Evolutionary conservation across 2,329 filamentous ascomycete genomes (phyloP).

Genomic region (Exserohilum rostratum): DNA sequence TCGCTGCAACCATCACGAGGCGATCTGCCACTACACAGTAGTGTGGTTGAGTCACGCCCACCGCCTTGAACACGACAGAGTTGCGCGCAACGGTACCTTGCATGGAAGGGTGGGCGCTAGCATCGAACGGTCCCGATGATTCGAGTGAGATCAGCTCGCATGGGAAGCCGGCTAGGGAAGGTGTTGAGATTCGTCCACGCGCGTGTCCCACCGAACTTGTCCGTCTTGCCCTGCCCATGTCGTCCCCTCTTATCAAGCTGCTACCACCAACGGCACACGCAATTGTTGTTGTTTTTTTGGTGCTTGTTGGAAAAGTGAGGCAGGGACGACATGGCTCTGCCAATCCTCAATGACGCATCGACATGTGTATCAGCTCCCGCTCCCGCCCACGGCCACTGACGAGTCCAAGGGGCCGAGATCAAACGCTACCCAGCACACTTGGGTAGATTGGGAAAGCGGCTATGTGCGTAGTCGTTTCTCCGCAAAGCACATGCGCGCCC

Average conservation of each 20-base stretch:
- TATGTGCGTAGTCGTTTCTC: slow-evolving; percentile 17
- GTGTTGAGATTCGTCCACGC: not conserved
- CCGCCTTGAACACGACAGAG: slow-evolving; percentile 10
- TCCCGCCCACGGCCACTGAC: no score
- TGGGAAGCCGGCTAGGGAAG: slow-evolving; percentile 22
- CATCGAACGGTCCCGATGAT: slow-evolving; percentile 18
- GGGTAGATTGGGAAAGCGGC: slow-evolving; percentile 16
- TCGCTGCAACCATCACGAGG: not conserved
- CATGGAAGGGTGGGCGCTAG: slow-evolving; percentile 26
- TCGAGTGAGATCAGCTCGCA: slow-evolving; percentile 15
- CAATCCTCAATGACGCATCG: no score
- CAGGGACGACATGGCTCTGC: no score
- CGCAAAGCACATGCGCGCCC: slow-evolving; percentile 8
- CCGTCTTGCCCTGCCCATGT: no score
- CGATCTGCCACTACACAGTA: not conserved
- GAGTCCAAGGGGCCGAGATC: slow-evolving; percentile 19
- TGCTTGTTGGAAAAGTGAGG: no score
- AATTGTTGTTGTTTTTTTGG: no score
- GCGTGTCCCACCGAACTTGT: not conserved
- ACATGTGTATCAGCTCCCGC: no score
- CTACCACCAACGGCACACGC: not conserved
- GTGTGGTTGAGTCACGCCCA: not conserved
- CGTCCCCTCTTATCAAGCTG: not conserved
- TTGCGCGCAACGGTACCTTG: slow-evolving; percentile 29
- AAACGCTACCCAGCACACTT: not conserved